Base-by-base conservation (phyloP, 306 rosid species). In the Parietaria judaica region DNA sequence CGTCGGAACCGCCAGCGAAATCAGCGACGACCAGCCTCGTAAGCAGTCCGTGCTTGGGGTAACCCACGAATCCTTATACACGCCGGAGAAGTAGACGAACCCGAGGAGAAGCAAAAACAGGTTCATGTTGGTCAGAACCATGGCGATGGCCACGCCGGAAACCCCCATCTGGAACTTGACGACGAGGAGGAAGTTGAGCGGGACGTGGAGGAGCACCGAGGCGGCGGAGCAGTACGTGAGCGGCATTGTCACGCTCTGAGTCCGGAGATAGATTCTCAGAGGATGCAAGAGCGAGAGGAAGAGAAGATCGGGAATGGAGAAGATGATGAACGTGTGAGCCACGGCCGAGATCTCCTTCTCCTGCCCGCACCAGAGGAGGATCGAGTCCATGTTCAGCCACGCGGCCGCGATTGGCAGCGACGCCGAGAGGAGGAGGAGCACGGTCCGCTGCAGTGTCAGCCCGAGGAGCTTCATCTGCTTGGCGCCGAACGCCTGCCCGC, bases 401-500 rank as follows among this genome's bases (percentile, higher is more conserved):
- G 81, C 51, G 53, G 81, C 64, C 48, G 95, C 76, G 63, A 94
- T 94, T 31, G 99, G 99, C n/a, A 94, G 39, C 74, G 87, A 86
- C 8, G 77, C 72, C 0, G 94, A 71, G 44, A 94, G 86, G 3
- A 94, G 85, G 3, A 94, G 86, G 6, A 94, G 95, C 0, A 86
- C 80, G 1, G 99, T 86, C 58, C 90, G 78, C 59, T 94, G 99
- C 14, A 94, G 86, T 14, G 97, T 86, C 14, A 86, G 51, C 36
- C 97, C 97, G 0, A 89, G 94, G 1, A 80, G 79, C 56, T 89
- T 94, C 81, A 70, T 53, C 57, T 92, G 95, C 66, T 83, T 78
- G 0, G 99, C 99, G 1, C 99, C 99, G 8, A 80, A 80, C 36
- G 97, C 99, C 71, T 94, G 97, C 0, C 97, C 99, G 36, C 99